These are phyloP conservation scores for Phaeomoniella chlamydospora DNA, from an alignment of 2,329 filamentous ascomycete genomes.

Conservation along the genomic window DNA sequence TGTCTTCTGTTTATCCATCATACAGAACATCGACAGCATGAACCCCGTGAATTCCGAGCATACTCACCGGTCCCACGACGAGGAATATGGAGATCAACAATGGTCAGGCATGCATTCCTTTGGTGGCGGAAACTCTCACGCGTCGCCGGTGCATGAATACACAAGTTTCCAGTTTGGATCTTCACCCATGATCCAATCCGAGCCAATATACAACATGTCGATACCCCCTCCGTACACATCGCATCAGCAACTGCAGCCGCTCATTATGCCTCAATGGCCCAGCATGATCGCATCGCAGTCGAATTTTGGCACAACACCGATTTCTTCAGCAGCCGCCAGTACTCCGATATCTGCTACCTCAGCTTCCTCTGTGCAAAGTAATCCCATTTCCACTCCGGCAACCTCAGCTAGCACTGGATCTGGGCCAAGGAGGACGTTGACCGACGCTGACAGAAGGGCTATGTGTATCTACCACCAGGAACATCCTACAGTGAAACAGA, in stretches of 20 bases:
- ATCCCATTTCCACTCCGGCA: conserved; percentile 32
- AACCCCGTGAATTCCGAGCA: conserved; percentile 32
- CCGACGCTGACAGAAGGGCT: conserved; percentile 71
- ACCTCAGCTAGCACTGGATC: conserved; percentile 30
- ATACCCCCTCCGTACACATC: conserved; percentile 41
- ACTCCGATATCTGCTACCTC: conserved; percentile 39
- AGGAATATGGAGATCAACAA: conserved; percentile 26
- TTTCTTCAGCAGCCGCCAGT: conserved; percentile 32
- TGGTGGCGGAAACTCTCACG: conserved; percentile 28
- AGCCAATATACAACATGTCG: conserved; percentile 38
- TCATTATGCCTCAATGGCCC: conserved; percentile 69
- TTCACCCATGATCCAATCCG: conserved; percentile 46
- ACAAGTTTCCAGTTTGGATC: conserved; percentile 47
- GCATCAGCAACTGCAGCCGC: conserved; percentile 47
- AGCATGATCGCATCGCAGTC: conserved; percentile 66
- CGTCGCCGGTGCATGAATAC: conserved; percentile 58
- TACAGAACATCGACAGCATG: conserved; percentile 17
- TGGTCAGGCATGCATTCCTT: conserved; percentile 30
- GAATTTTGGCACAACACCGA: conserved; percentile 47
- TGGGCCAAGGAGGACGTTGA: conserved; percentile 73
- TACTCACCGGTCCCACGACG: conserved; percentile 24
- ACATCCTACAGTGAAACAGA: conserved; percentile 82
- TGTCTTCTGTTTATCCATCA: conserved; percentile 15
- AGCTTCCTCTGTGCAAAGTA: conserved; percentile 16
- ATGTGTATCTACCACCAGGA: conserved; percentile 94